Evolutionary conservation across 2,329 filamentous ascomycete genomes (phyloP), one percentile per base, ranked within the genome.

Genomic region (Pezicula neosporulosa): DNA sequence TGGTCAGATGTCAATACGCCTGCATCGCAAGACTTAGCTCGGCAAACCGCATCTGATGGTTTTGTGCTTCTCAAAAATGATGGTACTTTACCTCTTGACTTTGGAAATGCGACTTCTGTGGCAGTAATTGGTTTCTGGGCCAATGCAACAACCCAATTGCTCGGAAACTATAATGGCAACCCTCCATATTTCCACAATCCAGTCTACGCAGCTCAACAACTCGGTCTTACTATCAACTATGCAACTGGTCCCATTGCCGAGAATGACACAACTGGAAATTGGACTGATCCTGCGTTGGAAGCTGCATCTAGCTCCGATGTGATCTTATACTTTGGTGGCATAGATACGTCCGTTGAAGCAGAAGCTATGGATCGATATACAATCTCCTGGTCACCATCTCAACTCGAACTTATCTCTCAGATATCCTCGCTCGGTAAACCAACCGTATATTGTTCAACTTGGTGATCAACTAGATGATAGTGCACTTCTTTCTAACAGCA

Each of bases 321-420:
- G 2, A 74, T 84, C 50, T 63, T 84, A 24, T 83, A 74, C 56
- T 68, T 78, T 13, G 78, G 77, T 27, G 81, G 81, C 3, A 74
- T 82, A 21, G 78, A 84, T 59, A 75, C 70, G 21, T 68, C 66
- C 6, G 68, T 78, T 8, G 81, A 81, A 56, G 67, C 70, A 3
- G 81, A 85, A 59, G 72, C 10, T 16, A 49, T 48, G 16, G 81
- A 85, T 58, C 73, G 81, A 18, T 67, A 68, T 30, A 64, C 67
- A 18, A 73, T 84, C 36, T 66, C 68, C 2, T 84, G 80, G 80
- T 71, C 77, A 0, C 70, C 69, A 2, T 70, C 70, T 12, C 80
- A 83, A 60, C 61, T 81, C 4, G 70, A 73, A 28, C 60, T 82
- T 13, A 75, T 85, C 28, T 66, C 68, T 4, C 66, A 76, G 55